Percentiles rank a stretch among this genome's conserved stretches.
Conservation (phyloP, 306 rosid genomes). For the Geum urbanum region DNA sequence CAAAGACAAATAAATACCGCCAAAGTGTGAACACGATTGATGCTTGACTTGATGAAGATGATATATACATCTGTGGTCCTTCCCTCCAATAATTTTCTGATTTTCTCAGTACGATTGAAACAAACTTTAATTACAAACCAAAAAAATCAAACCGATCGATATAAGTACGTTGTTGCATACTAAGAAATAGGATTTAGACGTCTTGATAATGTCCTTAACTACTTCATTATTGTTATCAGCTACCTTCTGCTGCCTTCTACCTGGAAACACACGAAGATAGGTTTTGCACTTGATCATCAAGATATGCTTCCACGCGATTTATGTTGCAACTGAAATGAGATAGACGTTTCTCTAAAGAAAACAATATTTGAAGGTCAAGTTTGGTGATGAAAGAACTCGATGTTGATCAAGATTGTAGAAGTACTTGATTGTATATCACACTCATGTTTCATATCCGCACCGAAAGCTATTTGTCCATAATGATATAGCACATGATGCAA, state of each 20-base stretch:
- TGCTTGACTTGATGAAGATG: slow-evolving; percentile 5
- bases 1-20: not conserved
- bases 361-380: too few species aligned
- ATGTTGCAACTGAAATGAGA: too few species aligned
- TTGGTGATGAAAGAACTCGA: too few species aligned
- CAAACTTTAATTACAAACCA: slow-evolving; percentile 8
- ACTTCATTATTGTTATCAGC: not conserved
- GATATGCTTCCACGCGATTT: too few species aligned
- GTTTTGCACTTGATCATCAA: not conserved
- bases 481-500: not conserved
- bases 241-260: not conserved
- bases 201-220: slow-evolving; percentile 1
- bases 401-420: too few species aligned
- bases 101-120: not conserved
- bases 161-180: not conserved
- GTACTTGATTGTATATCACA: too few species aligned
- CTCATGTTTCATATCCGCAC: too few species aligned
- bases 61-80: slow-evolving; percentile 17
- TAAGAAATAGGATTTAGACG: slow-evolving; percentile 21
- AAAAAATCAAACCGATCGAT: not conserved
- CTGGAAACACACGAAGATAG: not conserved
- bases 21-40: slow-evolving; percentile 6
- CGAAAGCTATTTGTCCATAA: too few species aligned
- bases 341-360: too few species aligned
- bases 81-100: slow-evolving; percentile 20